A percentile compares a stretch with the other conserved stretches of the same genome.
Evolutionary conservation across 164 flowering plant species (phyloP).

Genomic region (Aristolochia californica): DNA sequence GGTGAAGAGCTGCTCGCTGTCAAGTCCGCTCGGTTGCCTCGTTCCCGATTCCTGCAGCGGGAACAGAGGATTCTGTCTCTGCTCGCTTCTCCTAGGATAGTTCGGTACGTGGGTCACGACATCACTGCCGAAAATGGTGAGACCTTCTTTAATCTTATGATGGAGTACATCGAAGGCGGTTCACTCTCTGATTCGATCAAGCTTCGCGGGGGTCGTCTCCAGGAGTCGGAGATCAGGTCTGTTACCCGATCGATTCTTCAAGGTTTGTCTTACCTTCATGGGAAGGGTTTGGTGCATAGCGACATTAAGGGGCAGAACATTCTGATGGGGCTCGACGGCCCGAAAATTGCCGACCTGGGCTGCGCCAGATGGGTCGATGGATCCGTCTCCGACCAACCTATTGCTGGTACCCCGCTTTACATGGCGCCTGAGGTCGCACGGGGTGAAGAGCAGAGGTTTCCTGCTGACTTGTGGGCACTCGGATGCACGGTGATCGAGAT

Average conservation of each 20-base stretch:
- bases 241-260: constrained; percentile 27
- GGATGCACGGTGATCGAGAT: constrained; percentile 78
- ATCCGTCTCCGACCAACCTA: neutral
- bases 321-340: constrained; percentile 38
- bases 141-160: constrained; percentile 40
- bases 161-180: constrained; percentile 60
- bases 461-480: constrained; percentile 75
- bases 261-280: constrained; percentile 56
- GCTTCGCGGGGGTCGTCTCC: constrained; percentile 23
- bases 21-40: constrained; percentile 38
- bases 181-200: constrained; percentile 37
- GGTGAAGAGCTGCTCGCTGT: constrained; percentile 51
- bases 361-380: constrained; percentile 36
- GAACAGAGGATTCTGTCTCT: constrained; percentile 40
- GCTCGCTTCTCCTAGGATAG: constrained; percentile 30
- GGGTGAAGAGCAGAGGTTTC: constrained; percentile 54
- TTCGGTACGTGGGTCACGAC: constrained; percentile 40
- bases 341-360: constrained; percentile 71
- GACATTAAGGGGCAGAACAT: constrained; percentile 68
- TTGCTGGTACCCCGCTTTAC: constrained; percentile 61
- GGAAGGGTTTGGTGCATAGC: constrained; percentile 56
- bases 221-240: constrained; percentile 27
- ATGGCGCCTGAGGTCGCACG: constrained; percentile 90
- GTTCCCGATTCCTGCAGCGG: constrained; percentile 29
- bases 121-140: constrained; percentile 24